Base-by-base conservation (phyloP, 148 eudicot genomes). In the Rheum nobile region DNA sequence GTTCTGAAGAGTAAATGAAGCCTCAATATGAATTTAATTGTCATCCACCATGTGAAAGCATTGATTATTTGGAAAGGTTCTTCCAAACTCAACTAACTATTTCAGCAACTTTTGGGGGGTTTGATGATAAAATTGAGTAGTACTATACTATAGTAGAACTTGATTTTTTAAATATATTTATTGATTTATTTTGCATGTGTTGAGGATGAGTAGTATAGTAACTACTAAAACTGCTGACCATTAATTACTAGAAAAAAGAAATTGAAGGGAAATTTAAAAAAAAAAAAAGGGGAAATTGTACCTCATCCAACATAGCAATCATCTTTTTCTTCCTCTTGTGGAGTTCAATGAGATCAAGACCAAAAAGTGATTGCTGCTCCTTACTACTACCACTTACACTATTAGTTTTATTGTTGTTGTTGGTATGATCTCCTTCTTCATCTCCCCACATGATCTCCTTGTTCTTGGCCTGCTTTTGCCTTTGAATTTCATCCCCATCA, bases 231-330 rank as follows among this genome's bases (percentile, higher is more conserved):
- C 12, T 42, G 44, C 37, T 35, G 37, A 35, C 4, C 2, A 35
- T 35, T 35, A 35, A 35, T 35, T 4, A 35, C 2, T 35, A 35
- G 44, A 8, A n/a, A 48, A 11, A 16, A 21, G 48, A 32, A 46
- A 73, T 63, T 31, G 10, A 12, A 16, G 41, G 41, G 8, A 38
- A 38, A 10, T 28, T 4, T 19, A 28, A 31, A 28, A 2, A 32
- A 34, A 4, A 2, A 22, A 57, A 71, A 29, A 54, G 9, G 38
- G 19, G 19, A 22, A 44, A 29, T 16, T 26, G 37, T 86, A 95
- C 99, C 99, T 92, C 92, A 78, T 92, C 97, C 75, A 96, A 88
- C 97, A 96, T 82, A 74, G 81, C 84, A 75, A 96, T 83, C 67
- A 96, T 79, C 79, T 84, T 96, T 47, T 86, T 38, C 80, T 92